Evolutionary conservation across 441 rosid species (phyloP).

Genomic region (Euphorbia celastroides): DNA sequence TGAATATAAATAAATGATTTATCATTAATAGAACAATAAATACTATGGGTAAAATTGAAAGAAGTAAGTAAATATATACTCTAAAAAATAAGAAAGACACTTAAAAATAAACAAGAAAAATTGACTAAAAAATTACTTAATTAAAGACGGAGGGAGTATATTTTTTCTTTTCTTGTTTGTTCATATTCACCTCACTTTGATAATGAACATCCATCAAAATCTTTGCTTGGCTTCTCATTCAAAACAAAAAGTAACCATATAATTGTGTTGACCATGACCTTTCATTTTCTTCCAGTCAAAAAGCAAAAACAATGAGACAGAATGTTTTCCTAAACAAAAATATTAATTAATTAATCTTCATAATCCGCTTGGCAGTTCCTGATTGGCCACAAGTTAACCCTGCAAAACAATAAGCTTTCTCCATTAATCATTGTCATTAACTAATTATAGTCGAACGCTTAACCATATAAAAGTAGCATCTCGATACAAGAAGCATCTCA

Average conservation of each 20-base stretch:
- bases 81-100: too few species aligned
- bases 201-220: slow-evolving; percentile 23
- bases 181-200: slow-evolving; percentile 20
- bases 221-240: slow-evolving; percentile 23
- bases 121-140: too few species aligned
- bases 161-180: slow-evolving; percentile 10
- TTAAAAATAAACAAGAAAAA: too few species aligned
- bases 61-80: too few species aligned
- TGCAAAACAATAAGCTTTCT: slow-evolving; percentile 20
- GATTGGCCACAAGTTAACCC: slow-evolving; percentile 30
- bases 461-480: too few species aligned
- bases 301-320: slow-evolving; percentile 20
- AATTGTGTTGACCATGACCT: slow-evolving; percentile 32
- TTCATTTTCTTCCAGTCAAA: slow-evolving; percentile 28
- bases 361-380: slow-evolving; percentile 43
- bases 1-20: too few species aligned
- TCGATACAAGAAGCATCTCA: too few species aligned
- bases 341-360: slow-evolving; percentile 38
- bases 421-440: slow-evolving; percentile 13
- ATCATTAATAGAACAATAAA: too few species aligned
- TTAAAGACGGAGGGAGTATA: too few species aligned
- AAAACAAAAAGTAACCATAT: slow-evolving; percentile 27
- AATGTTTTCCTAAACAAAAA: slow-evolving; percentile 36
- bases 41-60: too few species aligned
- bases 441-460: neutral